Percentiles rank a stretch among this genome's conserved stretches.
Conservation (phyloP, 176 grass and related monocot species). For the Rhipidocladum racemiflorum region DNA sequence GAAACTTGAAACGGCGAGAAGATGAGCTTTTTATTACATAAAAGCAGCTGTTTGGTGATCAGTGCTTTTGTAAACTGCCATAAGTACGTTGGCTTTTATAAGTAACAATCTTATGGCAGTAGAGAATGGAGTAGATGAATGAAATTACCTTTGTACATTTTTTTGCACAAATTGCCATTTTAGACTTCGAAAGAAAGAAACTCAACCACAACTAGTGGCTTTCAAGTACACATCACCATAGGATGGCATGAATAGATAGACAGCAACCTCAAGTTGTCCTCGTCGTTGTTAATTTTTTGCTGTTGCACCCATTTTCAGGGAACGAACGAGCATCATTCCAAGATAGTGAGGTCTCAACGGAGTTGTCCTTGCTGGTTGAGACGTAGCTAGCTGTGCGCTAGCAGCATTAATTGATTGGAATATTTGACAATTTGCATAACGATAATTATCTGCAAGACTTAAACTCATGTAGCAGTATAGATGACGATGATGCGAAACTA, state of each 20-base stretch:
- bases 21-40: not conserved
- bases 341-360: constrained; percentile 36
- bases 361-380: constrained; percentile 27
- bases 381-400: constrained; percentile 22
- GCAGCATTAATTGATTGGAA: constrained; percentile 28
- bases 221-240: not conserved
- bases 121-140: not conserved
- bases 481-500: not conserved
- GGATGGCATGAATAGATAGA: constrained; percentile 7
- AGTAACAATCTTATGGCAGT: not conserved
- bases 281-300: not conserved
- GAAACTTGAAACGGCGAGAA: not conserved
- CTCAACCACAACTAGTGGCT: not conserved
- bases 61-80: not conserved
- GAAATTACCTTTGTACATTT: not conserved
- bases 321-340: not conserved
- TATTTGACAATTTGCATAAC: not conserved
- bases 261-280: not conserved
- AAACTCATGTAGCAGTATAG: not conserved
- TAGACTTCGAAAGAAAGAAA: not conserved
- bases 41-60: not conserved
- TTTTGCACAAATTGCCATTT: not conserved
- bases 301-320: not conserved
- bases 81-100: not conserved
- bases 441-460: not conserved